These are phyloP conservation scores for Ochetophila trinervis DNA, from an alignment of 306 rosid genomes.

Conservation along the genomic window DNA sequence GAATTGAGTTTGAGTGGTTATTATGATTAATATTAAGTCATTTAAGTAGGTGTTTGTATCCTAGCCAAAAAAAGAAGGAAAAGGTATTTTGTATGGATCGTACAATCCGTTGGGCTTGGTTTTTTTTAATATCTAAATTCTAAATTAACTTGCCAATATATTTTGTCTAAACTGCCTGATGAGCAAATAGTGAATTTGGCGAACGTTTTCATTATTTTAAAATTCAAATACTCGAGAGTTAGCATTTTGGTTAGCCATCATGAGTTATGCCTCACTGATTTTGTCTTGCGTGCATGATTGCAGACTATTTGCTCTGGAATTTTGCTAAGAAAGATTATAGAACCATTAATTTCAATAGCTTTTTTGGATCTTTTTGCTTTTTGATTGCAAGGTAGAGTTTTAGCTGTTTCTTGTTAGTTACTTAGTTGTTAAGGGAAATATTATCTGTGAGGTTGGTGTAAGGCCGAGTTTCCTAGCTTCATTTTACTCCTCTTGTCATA, in stretches of 20 bases:
- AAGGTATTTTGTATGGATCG: neutral
- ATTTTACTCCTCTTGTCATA: neutral
- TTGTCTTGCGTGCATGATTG: neutral
- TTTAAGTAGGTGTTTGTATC: neutral
- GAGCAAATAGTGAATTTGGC: neutral
- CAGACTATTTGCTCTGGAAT: neutral
- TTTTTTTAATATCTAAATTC: neutral
- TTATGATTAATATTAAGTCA: neutral
- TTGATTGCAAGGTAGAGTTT: neutral
- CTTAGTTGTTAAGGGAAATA: neutral
- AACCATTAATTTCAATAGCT: neutral
- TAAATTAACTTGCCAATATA: neutral
- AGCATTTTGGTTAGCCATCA: neutral
- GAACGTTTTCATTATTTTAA: neutral
- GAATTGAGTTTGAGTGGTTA: neutral
- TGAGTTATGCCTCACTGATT: no score
- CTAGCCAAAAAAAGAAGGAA: no score
- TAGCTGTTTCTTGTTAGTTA: constrained; percentile 1
- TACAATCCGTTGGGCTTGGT: neutral
- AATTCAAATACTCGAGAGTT: neutral
- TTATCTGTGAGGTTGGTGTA: neutral
- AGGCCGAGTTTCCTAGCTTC: neutral
- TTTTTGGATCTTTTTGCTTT: neutral
- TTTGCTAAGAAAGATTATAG: neutral
- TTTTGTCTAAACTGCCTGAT: neutral